Base-by-base conservation (phyloP, 495 filamentous ascomycete species). In the Haplographium delicatum region DNA sequence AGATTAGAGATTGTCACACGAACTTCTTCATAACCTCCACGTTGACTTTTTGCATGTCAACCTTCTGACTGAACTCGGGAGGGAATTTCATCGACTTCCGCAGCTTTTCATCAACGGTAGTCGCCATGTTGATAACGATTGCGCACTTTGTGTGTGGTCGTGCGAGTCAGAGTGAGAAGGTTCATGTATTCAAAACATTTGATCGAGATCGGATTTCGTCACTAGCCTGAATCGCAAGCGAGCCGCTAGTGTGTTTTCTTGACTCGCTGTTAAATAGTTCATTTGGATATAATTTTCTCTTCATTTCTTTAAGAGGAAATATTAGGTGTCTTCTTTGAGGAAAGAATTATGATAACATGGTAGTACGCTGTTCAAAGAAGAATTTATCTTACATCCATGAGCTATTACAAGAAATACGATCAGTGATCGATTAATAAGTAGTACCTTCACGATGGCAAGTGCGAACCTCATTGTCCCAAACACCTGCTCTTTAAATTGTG, bases 11-110 rank as follows among this genome's bases (percentile, higher is more conserved):
- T 4, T 16, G 20, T 38, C 34, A 44, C 37, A 65, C 79, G 57
- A 63, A 95, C 89, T 89, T 94, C 76, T 96, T 96, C 82, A 97
- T 91, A 49, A 97, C 88, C 67, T 94, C 90, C 19, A 95, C 73
- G 59, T 96, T 96, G 63, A 97, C 88, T 71, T 97, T 99, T 50
- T 80, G 79, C 84, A 93, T 94, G 71, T 99, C 91, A 33, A 99
- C 94, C 75, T 95, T 96, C 65, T 85, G 80, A 61, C 76, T 91
- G 68, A 96, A 97, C 66, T 97, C 93, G 7, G 83, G 78, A 39
- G 93, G 93, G 59, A 96, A 96, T 64, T 95, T 96, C 47, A 89
- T 96, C 67, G 80, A 76, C 76, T 84, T 85, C 37, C 95, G 72
- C 63, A 93, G 77, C 76, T 94, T 95, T 50, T 84, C 80, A 65